A percentile compares a stretch with the other conserved stretches of the same genome.
phyloP scores from a whole-genome alignment of 2,329 filamentous ascomycete genomes.

The Stagonosporopsis tanaceti region DNA sequence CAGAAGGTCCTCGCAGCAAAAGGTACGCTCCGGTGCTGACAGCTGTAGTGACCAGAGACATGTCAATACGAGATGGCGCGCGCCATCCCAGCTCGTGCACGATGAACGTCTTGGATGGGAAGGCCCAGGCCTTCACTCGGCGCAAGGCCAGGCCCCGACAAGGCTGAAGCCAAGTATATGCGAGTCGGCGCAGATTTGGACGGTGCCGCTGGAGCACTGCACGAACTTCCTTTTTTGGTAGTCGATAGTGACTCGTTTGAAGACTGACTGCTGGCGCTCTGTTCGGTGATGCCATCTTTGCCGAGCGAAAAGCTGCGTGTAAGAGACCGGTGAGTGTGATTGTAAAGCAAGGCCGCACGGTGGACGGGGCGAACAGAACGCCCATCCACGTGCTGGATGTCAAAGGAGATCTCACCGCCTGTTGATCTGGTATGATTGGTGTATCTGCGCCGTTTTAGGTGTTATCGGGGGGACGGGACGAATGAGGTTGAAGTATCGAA shows the following conservation, averaged over 20 bases:
- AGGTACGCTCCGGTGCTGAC: too few species aligned
- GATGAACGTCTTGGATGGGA: neutral
- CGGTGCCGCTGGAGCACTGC: conserved; percentile 7
- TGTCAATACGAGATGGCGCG: too few species aligned
- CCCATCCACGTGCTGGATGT: neutral
- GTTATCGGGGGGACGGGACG: neutral
- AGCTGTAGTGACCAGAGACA: too few species aligned
- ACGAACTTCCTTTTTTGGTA: conserved; percentile 1
- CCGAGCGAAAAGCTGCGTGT: conserved; percentile 2
- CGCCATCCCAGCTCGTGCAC: too few species aligned
- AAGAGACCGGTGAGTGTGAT: conserved; percentile 15
- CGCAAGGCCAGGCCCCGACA: neutral
- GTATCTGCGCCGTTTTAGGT: neutral
- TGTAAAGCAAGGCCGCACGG: neutral
- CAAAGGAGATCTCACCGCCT: conserved; percentile 14
- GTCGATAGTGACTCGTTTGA: neutral
- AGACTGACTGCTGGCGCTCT: neutral
- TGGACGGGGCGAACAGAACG: neutral
- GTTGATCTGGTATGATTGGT: conserved; percentile 6
- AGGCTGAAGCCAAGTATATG: conserved; percentile 3
- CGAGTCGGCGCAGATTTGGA: conserved; percentile 2
- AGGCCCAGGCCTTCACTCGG: neutral
- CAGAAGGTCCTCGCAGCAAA: too few species aligned
- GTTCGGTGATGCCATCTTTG: neutral
- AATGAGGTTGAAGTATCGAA: neutral